Evolutionary conservation across 2,329 filamentous ascomycete species (phyloP).

Genomic region (Talaromyces sp.): DNA sequence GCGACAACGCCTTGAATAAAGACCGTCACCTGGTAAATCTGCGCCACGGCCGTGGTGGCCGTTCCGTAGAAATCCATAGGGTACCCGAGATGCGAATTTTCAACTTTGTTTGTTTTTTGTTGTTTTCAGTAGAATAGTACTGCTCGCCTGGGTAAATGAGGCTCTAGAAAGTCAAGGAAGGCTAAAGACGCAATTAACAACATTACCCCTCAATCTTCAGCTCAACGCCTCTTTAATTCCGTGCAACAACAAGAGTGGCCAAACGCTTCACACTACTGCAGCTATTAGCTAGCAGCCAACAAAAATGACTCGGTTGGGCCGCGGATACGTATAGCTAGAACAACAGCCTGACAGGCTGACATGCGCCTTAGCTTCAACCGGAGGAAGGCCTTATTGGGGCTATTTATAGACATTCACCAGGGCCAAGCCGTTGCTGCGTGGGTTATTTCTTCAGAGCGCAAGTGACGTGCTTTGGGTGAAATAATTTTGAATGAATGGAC

Average conservation of each 20-base stretch:
- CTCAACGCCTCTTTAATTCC: not conserved
- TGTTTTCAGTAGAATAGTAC: not conserved
- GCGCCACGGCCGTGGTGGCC: slow-evolving; percentile 20
- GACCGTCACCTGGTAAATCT: slow-evolving; percentile 23
- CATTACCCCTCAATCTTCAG: not conserved
- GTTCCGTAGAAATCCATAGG: slow-evolving; percentile 24
- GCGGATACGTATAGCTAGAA: no score
- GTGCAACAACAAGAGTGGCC: not conserved
- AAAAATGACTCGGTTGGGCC: no score
- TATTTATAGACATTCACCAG: no score
- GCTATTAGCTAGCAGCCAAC: no score
- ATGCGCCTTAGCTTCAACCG: no score
- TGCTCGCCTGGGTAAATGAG: not conserved
- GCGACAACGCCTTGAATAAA: slow-evolving; percentile 25
- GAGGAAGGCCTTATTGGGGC: no score
- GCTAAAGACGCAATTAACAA: not conserved
- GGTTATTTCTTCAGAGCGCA: no score
- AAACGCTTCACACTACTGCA: not conserved
- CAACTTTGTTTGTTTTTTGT: not conserved
- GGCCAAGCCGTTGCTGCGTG: no score
- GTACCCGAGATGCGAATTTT: not conserved
- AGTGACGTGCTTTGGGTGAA: no score
- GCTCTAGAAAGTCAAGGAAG: not conserved
- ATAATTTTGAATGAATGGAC: no score
- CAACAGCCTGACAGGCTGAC: no score